Conservation (phyloP, 306 rosid genomes). For the Dicorynia guianensis region DNA sequence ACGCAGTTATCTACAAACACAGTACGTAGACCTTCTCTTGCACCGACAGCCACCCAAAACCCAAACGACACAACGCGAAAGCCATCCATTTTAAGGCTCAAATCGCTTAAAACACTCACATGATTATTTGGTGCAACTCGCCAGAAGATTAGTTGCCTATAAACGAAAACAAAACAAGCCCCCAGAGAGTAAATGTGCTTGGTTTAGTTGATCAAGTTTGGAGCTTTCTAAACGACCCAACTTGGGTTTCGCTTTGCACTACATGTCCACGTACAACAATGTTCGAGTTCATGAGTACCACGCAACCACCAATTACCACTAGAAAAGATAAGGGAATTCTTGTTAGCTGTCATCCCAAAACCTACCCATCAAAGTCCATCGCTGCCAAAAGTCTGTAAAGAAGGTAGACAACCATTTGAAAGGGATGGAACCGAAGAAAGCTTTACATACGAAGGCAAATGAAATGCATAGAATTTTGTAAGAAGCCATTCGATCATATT, state of each 20-base stretch:
- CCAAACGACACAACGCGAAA: neutral
- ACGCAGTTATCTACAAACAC: constrained; percentile 15
- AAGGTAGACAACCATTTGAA: constrained; percentile 35
- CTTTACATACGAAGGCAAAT: neutral
- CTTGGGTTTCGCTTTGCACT: neutral
- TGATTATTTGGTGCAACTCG: too few species aligned
- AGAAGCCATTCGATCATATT: neutral
- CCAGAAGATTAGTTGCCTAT: neutral
- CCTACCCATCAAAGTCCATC: constrained; percentile 30
- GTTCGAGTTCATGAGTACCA: constrained; percentile 18
- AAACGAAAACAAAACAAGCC: constrained; percentile 2
- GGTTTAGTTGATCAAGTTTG: neutral
- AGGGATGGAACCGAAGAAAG: constrained; percentile 35
- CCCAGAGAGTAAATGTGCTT: neutral
- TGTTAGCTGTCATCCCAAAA: constrained; percentile 24
- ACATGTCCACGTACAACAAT: neutral
- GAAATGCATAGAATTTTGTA: constrained; percentile 19
- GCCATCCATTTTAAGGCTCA: too few species aligned
- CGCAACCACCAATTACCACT: neutral
- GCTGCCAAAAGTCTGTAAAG: neutral
- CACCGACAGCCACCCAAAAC: neutral
- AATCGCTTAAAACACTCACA: too few species aligned
- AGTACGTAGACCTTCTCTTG: neutral
- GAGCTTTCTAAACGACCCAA: neutral
- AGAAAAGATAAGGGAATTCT: constrained; percentile 19